Evolutionary conservation across 108 stramenopile genomes (phyloP), one percentile per base, ranked within the genome.

Genomic region (Cyclotella baltica): DNA sequence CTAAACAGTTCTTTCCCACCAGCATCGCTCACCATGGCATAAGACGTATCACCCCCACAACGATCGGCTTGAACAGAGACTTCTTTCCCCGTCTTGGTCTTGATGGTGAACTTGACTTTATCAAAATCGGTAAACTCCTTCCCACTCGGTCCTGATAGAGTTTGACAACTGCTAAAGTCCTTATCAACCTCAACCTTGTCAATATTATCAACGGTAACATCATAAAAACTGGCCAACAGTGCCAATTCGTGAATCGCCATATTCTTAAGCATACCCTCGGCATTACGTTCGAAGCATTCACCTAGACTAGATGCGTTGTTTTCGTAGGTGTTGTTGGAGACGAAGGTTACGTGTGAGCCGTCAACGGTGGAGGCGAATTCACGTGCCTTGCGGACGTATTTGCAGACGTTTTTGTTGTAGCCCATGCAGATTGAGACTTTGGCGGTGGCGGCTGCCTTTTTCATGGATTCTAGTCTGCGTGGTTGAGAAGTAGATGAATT

Each of bases 331-430:
- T 97, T 97, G 85, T 97, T 95, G 58, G 90, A 90, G 50, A 97
- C 92, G 75, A 97, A 95, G 63, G 96, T 95, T 31, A 95, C 88
- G 51, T 92, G 88, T 33, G 86, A 85, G 53, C 88, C 94, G 0
- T 70, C 70, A 22, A 53, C 74, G 36, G 59, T 47, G 28, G 89
- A 86, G 9, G 89, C 87, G 61, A 77, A 91, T 58, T 95, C 94
- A 13, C 92, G 83, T 13, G 92, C 88, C 71, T 90, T 93, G 50
- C 78, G 62, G 36, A 95, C 94, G 72, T 90, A 97, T 80, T 94
- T 95, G 91, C 92, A 93, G 9, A 97, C 96, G 69, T 97, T 97
- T 85, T 97, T 97, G 82, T 97, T 97, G 92, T 94, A 97, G 57
- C 96, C 94, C 96, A 97, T 97, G 77, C 91, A 88, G 62, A 97